Conservation (phyloP, 768 basidiomycete genomes). For the Lentinula lateritia region DNA sequence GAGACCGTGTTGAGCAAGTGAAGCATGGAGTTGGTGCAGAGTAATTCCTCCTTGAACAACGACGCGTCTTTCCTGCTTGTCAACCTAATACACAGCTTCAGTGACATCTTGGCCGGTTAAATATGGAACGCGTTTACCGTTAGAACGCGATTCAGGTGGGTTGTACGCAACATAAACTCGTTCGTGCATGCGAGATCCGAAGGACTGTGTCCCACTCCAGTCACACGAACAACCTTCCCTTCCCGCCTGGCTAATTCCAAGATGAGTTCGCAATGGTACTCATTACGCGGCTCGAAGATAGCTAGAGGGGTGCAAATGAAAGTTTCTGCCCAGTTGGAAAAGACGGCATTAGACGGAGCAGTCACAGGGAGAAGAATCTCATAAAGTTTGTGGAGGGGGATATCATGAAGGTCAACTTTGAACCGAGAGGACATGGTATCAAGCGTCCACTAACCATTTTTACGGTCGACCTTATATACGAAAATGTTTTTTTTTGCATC, state of each 20-base stretch:
- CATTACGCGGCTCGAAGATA: slow-evolving; percentile 71
- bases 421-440: slow-evolving; percentile 29
- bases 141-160: slow-evolving; percentile 63
- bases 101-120: slow-evolving; percentile 13
- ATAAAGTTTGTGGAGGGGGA: slow-evolving; percentile 45
- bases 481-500: slow-evolving; percentile 10
- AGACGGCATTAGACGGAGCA: slow-evolving; percentile 34
- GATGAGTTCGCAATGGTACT: slow-evolving; percentile 64
- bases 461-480: slow-evolving; percentile 25
- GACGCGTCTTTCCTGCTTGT: slow-evolving; percentile 60
- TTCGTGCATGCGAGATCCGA: slow-evolving; percentile 89
- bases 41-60: slow-evolving; percentile 76
- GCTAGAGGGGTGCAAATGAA: slow-evolving; percentile 64
- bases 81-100: slow-evolving; percentile 46
- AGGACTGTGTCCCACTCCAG: slow-evolving; percentile 90
- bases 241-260: slow-evolving; percentile 79
- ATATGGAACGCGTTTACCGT: slow-evolving; percentile 52
- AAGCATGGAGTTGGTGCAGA: slow-evolving; percentile 65
- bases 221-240: slow-evolving; percentile 66
- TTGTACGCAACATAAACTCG: slow-evolving; percentile 81
- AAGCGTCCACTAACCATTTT: slow-evolving; percentile 20
- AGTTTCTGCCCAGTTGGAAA: slow-evolving; percentile 86
- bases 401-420: slow-evolving; percentile 26
- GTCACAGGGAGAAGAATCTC: slow-evolving; percentile 51
- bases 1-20: slow-evolving; percentile 59